Base-by-base conservation (phyloP, 2,329 filamentous ascomycete species). In the Talaromyces sp. region DNA sequence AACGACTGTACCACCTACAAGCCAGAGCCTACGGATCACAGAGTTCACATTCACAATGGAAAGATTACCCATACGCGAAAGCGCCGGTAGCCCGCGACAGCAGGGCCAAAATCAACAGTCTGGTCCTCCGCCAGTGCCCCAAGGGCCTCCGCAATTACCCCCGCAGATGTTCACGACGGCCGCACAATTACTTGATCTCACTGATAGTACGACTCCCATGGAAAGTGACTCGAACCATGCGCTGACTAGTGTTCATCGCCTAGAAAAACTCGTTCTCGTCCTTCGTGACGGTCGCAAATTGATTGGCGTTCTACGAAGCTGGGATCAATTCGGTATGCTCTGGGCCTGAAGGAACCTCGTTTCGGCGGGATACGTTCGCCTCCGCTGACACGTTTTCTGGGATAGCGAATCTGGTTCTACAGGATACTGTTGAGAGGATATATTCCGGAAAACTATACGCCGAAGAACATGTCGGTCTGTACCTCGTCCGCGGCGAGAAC, bases 141-240 rank as follows among this genome's bases (percentile, higher is more conserved):
- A 76, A 52, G 79, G 78, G 3, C 75, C 77, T 16, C 79, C 80
- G 23, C 80, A 82, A 68, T 72, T 82, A 62, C 80, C 80, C 14
- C 93, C 93, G 64, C 93, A 99, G 81, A 97, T 98, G 89, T 99
- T 99, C 80, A 96, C 95, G 18, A 99, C 95, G 35, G 95, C 95
- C 35, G 93, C 95, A 61, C 95, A 98, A 81, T 82, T 99, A 64
- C 82, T 99, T 64, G 95, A 99, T 76, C 84, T 99, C 72, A 98
- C 95, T 70, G 95, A 99, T 81, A 99, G 93, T 98, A 86, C 82
- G 90, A 46, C 33, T 48, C 39, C 18, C 21, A 3, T 33, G 5
- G 48, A 11, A 14, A 1, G 4, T 23, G 1, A 4, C 21, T 35
- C 2, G n/a, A 7, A 1, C 1, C 12, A 23, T 12, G 11, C 31